phyloP scores from a whole-genome alignment of 768 basidiomycete species.

The Suillus cothurnatus region DNA sequence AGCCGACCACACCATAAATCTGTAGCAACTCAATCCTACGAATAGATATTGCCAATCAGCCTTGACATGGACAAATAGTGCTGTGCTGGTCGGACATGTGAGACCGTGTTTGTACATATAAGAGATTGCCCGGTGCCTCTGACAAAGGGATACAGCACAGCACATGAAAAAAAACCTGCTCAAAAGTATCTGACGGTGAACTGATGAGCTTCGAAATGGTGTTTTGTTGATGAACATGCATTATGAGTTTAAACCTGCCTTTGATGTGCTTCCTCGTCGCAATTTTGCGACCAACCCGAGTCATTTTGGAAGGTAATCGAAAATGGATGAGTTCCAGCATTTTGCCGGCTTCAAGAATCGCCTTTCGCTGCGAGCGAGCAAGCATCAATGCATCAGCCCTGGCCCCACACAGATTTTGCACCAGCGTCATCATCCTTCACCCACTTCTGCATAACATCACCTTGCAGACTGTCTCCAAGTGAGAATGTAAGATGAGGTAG shows the following conservation, averaged over 20 bases:
- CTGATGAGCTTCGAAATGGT: background rate
- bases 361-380: constrained; percentile 47
- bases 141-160: background rate
- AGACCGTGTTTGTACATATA: background rate
- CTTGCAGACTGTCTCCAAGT: constrained; percentile 53
- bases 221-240: background rate
- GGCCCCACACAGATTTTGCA: constrained; percentile 38
- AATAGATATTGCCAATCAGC: background rate
- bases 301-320: background rate
- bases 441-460: constrained; percentile 50
- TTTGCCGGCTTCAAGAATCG: constrained; percentile 19
- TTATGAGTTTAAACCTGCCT: background rate
- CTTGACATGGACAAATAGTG: background rate
- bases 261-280: background rate
- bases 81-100: background rate
- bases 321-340: background rate
- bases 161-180: background rate
- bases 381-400: constrained; percentile 44
- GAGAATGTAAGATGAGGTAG: constrained; percentile 51
- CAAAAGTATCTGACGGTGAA: background rate
- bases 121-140: background rate
- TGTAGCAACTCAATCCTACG: background rate
- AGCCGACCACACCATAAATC: background rate
- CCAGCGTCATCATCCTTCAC: constrained; percentile 44
- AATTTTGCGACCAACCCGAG: background rate